Evolutionary conservation across 768 basidiomycete species (phyloP).

Genomic region (Hysterangium stoloniferum): DNA sequence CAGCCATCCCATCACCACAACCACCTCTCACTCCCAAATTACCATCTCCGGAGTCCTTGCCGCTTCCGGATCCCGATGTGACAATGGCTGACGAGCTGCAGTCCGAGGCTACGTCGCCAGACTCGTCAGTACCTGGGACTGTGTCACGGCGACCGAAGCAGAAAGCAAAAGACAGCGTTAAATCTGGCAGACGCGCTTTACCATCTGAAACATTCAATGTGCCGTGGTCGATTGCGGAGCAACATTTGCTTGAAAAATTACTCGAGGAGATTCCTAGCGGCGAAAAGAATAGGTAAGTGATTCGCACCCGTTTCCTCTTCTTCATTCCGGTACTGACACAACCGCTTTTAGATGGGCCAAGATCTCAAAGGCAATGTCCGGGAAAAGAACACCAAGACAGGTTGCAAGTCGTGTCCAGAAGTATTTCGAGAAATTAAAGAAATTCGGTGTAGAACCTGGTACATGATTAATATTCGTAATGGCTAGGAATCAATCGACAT

Average conservation of each 20-base stretch:
- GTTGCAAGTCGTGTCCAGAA: slow-evolving; percentile 88
- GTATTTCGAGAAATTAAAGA: slow-evolving; percentile 78
- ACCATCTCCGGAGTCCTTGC: slow-evolving; percentile 41
- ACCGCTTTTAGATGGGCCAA: slow-evolving; percentile 55
- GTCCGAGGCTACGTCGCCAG: not conserved
- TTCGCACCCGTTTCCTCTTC: slow-evolving; percentile 1
- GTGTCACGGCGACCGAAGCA: slow-evolving; percentile 1
- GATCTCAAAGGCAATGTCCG: slow-evolving; percentile 77
- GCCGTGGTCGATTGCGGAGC: slow-evolving; percentile 69
- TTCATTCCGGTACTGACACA: slow-evolving; percentile 8
- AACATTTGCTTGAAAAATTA: slow-evolving; percentile 66
- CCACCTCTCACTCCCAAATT: slow-evolving; percentile 47
- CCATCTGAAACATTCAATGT: slow-evolving; percentile 78
- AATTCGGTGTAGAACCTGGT: slow-evolving; percentile 48
- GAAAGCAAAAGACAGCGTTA: slow-evolving; percentile 21
- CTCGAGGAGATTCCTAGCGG: slow-evolving; percentile 71
- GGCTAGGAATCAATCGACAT: too few relatives aligned
- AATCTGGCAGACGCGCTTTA: slow-evolving; percentile 12
- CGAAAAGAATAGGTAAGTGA: slow-evolving; percentile 59
- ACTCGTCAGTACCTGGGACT: not conserved
- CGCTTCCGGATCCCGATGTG: slow-evolving; percentile 12
- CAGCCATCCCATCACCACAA: slow-evolving; percentile 36
- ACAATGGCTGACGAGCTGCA: not conserved
- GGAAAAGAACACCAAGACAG: slow-evolving; percentile 67
- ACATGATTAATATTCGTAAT: slow-evolving; percentile 1